phyloP scores from a whole-genome alignment of 345 rosid genomes.

The Triadica sebifera region DNA sequence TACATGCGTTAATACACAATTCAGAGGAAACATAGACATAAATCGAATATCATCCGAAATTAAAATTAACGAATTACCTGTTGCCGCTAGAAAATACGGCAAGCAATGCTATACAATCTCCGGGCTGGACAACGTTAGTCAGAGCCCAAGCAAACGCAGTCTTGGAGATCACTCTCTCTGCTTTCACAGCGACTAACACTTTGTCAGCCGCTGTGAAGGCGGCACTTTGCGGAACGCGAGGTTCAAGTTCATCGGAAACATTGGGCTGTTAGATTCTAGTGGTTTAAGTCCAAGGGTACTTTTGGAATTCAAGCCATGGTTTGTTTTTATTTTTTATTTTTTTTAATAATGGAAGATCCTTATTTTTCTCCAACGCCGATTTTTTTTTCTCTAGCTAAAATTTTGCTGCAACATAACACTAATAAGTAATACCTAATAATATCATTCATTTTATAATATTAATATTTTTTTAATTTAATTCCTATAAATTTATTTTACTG shows the following conservation, averaged over 20 bases:
- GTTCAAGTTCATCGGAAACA: constrained; percentile 27
- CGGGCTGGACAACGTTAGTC: constrained; percentile 63
- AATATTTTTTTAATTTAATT: too few species aligned
- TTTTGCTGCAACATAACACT: too few species aligned
- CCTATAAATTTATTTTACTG: too few species aligned
- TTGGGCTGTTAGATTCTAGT: background rate
- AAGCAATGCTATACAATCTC: constrained; percentile 59
- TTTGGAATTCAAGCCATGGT: too few species aligned
- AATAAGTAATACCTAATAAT: too few species aligned
- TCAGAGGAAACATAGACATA: background rate
- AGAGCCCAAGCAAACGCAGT: constrained; percentile 69
- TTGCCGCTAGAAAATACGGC: constrained; percentile 45
- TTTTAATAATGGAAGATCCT: too few species aligned
- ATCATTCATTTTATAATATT: too few species aligned
- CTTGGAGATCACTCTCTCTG: constrained; percentile 63
- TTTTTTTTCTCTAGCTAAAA: too few species aligned
- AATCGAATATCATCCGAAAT: too few species aligned
- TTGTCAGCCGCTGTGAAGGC: constrained; percentile 27
- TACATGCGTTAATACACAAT: background rate
- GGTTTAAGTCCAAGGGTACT: too few species aligned
- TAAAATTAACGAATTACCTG: constrained; percentile 29
- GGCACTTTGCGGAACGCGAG: constrained; percentile 25
- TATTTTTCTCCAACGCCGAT: too few species aligned
- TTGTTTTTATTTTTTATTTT: too few species aligned
- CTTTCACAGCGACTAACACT: constrained; percentile 66